Evolutionary conservation across 148 eudicot species (phyloP), one percentile per base, ranked within the genome.

Genomic region (Talinum fruticosum): DNA sequence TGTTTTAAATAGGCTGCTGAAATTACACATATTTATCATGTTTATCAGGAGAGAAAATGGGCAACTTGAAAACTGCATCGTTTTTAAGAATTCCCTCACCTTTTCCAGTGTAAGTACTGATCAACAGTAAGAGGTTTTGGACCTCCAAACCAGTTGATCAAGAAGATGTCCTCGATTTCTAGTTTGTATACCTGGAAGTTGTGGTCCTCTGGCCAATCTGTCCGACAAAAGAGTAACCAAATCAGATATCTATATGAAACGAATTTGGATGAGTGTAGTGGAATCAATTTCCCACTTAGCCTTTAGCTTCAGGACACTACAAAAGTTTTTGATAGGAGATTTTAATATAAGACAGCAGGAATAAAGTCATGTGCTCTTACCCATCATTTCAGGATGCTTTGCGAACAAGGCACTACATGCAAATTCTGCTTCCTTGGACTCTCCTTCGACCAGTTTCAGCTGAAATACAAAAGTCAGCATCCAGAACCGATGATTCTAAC

Each of bases 101-200:
- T 76, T 73, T 87, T 76, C 62, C 83, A 84, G 15, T 86, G 79
- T 65, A 91, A 85, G 79, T 95, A 95, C 77, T 95, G 87, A 69
- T 91, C 89, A 78, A 91, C 93, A 18, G 98, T 92, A n/a, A 92
- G 85, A 82, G 96, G 93, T 78, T 88, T 95, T 62, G 88, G 90
- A 72, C 97, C 98, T 67, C 98, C 97, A 81, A 82, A 95, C 92
- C 88, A 88, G 75, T 95, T 92, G 19, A 95, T 91, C 87, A 95
- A 38, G 66, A 95, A 92, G 61, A 95, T 89, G 64, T 91, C 79
- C 23, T 83, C 84, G 3, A 88, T 90, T 47, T 88, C 90, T 35
- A 95, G 76, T 80, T 88, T 90, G 83, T 79, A 92, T 41, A 95
- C 51, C 90, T 85, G 88, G 85, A 92, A 95, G 72, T 87, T 69